Evolutionary conservation across 2,329 filamentous ascomycete genomes (phyloP).

Genomic region (Exophiala mesophila): DNA sequence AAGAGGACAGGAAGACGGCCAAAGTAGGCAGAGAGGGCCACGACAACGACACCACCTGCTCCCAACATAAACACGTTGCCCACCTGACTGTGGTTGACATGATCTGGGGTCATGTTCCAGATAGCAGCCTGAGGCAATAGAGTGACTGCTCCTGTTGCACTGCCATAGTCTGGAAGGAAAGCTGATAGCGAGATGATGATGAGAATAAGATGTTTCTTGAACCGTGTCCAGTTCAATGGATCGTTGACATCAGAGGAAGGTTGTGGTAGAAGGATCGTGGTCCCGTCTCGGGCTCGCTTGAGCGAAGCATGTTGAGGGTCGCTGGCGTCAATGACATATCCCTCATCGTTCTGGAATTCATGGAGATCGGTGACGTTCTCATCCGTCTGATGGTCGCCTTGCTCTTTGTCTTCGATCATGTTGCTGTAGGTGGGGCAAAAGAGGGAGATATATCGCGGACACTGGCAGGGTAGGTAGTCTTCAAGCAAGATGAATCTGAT

Average conservation of each 20-base stretch:
- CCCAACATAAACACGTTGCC: slow-evolving; percentile 44
- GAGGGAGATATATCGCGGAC: no score
- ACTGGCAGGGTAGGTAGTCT: no score
- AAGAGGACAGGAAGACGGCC: slow-evolving; percentile 43
- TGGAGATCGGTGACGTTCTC: slow-evolving; percentile 20
- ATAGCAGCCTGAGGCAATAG: slow-evolving; percentile 36
- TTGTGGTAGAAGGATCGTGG: slow-evolving; percentile 40
- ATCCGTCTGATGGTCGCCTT: slow-evolving; percentile 6
- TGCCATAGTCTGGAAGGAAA: slow-evolving; percentile 41
- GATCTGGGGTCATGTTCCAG: slow-evolving; percentile 36
- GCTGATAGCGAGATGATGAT: slow-evolving; percentile 36
- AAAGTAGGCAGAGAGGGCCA: slow-evolving; percentile 39
- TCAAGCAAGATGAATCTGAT: no score
- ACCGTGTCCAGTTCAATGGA: slow-evolving; percentile 35
- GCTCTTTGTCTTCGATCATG: slow-evolving; percentile 20
- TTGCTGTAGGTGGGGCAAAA: no score
- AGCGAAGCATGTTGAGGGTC: slow-evolving; percentile 28
- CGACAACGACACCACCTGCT: slow-evolving; percentile 37
- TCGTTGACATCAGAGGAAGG: slow-evolving; percentile 37
- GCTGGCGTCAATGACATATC: slow-evolving; percentile 33
- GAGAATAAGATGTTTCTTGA: slow-evolving; percentile 34
- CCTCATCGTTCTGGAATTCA: slow-evolving; percentile 28
- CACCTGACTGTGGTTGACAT: slow-evolving; percentile 38
- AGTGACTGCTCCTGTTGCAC: slow-evolving; percentile 38
- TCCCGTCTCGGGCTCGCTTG: slow-evolving; percentile 34